These are phyloP conservation scores for Ceratobasidium sp. DNA, from an alignment of 1,284 basidiomycete species.

Conservation along the genomic window DNA sequence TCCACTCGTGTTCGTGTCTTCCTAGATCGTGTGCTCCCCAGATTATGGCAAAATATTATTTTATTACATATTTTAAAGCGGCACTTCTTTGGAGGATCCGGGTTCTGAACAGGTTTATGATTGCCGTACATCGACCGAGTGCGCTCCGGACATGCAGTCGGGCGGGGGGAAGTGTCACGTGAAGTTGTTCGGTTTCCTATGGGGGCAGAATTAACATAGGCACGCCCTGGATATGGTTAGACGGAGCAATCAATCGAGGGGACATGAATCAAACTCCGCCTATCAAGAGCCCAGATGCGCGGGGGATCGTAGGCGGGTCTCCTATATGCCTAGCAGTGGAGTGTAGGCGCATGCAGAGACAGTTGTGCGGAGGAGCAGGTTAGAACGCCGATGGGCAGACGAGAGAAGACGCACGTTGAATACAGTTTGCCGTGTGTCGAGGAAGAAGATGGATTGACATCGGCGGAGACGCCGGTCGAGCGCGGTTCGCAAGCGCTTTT, in stretches of 20 bases:
- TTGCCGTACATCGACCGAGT: slow-evolving; percentile 4
- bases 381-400: not conserved
- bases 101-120: not conserved
- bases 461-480: slow-evolving; percentile 29
- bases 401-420: not conserved
- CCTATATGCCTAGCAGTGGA: not conserved
- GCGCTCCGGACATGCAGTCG: not conserved
- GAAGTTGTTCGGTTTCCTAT: not conserved
- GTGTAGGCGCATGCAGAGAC: too few relatives aligned
- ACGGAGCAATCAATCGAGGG: slow-evolving; percentile 13
- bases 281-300: slow-evolving; percentile 2
- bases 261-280: slow-evolving; percentile 23
- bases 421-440: not conserved
- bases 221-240: not conserved
- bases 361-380: not conserved
- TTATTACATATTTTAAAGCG: slow-evolving; percentile 16
- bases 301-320: not conserved
- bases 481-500: not conserved
- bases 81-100: not conserved
- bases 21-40: not conserved
- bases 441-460: slow-evolving; percentile 14
- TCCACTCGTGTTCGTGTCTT: not conserved
- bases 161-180: not conserved
- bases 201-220: slow-evolving; percentile 16
- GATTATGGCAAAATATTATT: not conserved